Conservation (phyloP, 345 rosid species). For the Lagerstroemia speciosa region DNA sequence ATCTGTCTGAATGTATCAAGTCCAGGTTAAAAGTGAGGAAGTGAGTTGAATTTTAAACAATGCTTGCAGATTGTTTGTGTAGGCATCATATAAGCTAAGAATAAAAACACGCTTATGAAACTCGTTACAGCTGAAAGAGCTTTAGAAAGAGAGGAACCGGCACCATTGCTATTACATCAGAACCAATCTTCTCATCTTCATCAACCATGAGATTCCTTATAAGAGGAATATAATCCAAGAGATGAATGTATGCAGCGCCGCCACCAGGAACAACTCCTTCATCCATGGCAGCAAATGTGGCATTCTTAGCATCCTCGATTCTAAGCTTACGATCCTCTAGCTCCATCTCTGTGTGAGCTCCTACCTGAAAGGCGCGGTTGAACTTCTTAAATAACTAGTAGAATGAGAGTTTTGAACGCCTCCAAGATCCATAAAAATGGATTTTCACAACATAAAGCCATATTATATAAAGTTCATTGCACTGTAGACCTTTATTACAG, state of each 20-base stretch:
- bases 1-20: conserved; percentile 41
- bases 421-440: too few relatives aligned
- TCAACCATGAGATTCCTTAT: conserved; percentile 52
- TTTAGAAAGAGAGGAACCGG: conserved; percentile 23
- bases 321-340: conserved; percentile 87
- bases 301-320: conserved; percentile 83
- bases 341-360: conserved; percentile 82
- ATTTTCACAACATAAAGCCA: too few relatives aligned
- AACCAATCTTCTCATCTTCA: conserved; percentile 62
- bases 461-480: not conserved
- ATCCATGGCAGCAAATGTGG: conserved; percentile 87
- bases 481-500: conserved; percentile 67
- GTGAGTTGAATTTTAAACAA: not conserved
- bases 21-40: too few relatives aligned
- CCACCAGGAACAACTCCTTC: conserved; percentile 94
- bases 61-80: conserved; percentile 16
- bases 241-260: conserved; percentile 80
- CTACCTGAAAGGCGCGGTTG: conserved; percentile 16
- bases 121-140: not conserved
- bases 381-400: too few relatives aligned
- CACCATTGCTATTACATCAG: conserved; percentile 63
- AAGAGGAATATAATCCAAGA: conserved; percentile 35
- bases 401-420: too few relatives aligned
- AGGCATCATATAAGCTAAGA: conserved; percentile 25
- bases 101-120: not conserved